Conservation (phyloP, 768 basidiomycete genomes). For the Boletus huronensis region DNA sequence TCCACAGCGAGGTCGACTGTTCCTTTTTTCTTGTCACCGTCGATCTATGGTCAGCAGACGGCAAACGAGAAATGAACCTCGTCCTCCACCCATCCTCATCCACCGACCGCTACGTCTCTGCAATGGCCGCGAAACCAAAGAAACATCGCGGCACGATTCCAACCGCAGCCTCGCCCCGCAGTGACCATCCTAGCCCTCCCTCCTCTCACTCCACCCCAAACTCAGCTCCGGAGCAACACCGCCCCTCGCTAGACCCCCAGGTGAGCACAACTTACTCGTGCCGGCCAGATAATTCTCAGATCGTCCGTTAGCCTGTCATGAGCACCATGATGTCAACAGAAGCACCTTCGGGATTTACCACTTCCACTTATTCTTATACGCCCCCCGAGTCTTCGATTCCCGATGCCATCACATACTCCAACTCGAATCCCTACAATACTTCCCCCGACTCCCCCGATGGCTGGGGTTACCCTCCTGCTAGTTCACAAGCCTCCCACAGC, state of each 20-base stretch:
- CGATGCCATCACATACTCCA: slow-evolving; percentile 42
- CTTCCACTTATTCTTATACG: slow-evolving; percentile 44
- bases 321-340: slow-evolving; percentile 39
- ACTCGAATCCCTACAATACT: slow-evolving; percentile 40
- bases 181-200: slow-evolving; percentile 44
- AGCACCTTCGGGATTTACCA: slow-evolving; percentile 36
- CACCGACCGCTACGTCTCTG: slow-evolving; percentile 62
- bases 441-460: slow-evolving; percentile 44
- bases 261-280: slow-evolving; percentile 26
- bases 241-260: slow-evolving; percentile 40
- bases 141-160: slow-evolving; percentile 34
- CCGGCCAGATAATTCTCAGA: not conserved
- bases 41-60: slow-evolving; percentile 89
- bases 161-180: slow-evolving; percentile 30
- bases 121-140: slow-evolving; percentile 35
- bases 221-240: slow-evolving; percentile 39
- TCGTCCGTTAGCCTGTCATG: slow-evolving; percentile 26
- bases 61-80: slow-evolving; percentile 80
- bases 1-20: slow-evolving; percentile 70
- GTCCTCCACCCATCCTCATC: slow-evolving; percentile 82
- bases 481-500: slow-evolving; percentile 34
- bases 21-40: slow-evolving; percentile 89
- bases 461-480: slow-evolving; percentile 50
- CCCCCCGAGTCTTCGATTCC: slow-evolving; percentile 38
- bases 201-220: slow-evolving; percentile 46